Evolutionary conservation across 768 basidiomycete genomes (phyloP).

Genomic region (Boletus subcaerulescens): DNA sequence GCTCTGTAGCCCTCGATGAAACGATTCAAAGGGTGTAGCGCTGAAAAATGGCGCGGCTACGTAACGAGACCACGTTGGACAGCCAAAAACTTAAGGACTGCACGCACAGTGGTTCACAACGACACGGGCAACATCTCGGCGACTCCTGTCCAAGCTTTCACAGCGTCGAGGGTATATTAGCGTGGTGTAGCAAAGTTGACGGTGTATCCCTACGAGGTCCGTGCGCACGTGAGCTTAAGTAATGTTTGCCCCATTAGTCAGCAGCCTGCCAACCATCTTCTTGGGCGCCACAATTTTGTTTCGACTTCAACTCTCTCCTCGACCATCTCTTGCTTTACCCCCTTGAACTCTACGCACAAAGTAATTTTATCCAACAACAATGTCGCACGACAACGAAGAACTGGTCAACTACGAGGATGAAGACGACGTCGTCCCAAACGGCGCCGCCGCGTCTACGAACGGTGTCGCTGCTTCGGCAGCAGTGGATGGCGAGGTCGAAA

Average conservation of each 20-base stretch:
- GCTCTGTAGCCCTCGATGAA: conserved; percentile 7
- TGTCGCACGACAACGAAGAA: conserved; percentile 87
- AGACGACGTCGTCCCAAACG: conserved; percentile 70
- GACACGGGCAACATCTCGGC: conserved; percentile 2
- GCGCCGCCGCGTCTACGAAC: conserved; percentile 44
- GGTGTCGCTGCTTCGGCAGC: conserved; percentile 48
- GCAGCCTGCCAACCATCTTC: conserved; percentile 10
- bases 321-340: conserved; percentile 16
- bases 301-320: conserved; percentile 19
- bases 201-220: conserved; percentile 17
- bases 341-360: conserved; percentile 23
- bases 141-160: background rate
- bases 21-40: background rate
- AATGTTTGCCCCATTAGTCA: conserved; percentile 24
- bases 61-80: conserved; percentile 5
- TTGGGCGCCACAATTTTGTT: conserved; percentile 25
- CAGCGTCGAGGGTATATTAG: background rate
- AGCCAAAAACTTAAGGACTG: background rate
- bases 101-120: conserved; percentile 7
- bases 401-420: conserved; percentile 95
- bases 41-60: conserved; percentile 8
- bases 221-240: conserved; percentile 27
- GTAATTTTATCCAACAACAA: conserved; percentile 35
- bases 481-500: conserved; percentile 55
- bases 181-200: too few species aligned